A percentile compares a stretch with the other conserved stretches of the same genome.
Evolutionary conservation across 176 grass and related monocot genomes (phyloP).

Genomic region (Lolium rigidum): DNA sequence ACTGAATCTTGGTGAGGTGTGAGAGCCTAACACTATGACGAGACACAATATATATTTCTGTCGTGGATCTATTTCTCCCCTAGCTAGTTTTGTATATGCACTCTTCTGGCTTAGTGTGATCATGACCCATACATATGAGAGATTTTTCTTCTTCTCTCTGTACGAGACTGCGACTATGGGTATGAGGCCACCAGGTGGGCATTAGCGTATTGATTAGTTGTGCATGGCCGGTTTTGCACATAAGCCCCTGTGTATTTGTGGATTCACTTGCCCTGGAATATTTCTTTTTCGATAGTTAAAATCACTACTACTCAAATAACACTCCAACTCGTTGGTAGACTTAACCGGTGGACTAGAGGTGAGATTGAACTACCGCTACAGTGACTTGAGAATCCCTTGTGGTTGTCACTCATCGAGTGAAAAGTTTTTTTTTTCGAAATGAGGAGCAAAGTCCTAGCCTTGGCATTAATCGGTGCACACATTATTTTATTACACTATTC

Average conservation of each 20-base stretch:
- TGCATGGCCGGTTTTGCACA: constrained; percentile 7
- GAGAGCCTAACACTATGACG: neutral
- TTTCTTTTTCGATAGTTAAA: no score
- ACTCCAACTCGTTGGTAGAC: no score
- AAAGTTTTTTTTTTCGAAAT: no score
- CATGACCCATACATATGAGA: neutral
- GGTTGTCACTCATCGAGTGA: no score
- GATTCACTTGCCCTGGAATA: neutral
- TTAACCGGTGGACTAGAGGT: no score
- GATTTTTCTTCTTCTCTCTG: neutral
- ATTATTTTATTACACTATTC: no score
- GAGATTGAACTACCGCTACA: no score
- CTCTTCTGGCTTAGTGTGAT: constrained; percentile 17
- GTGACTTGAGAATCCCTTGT: no score
- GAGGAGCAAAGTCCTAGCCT: no score
- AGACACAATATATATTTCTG: neutral
- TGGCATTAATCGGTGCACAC: no score
- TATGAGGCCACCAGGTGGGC: neutral
- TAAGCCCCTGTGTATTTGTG: neutral
- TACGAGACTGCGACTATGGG: neutral
- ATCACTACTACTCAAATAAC: no score
- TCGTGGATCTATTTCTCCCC: neutral
- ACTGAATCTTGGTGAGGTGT: neutral
- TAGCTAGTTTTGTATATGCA: neutral
- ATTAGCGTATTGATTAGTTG: constrained; percentile 25